Percentiles rank a stretch among this genome's conserved stretches.
phyloP scores from a whole-genome alignment of 371 early-diverging fungal species.

The Rhizomucor miehei region DNA sequence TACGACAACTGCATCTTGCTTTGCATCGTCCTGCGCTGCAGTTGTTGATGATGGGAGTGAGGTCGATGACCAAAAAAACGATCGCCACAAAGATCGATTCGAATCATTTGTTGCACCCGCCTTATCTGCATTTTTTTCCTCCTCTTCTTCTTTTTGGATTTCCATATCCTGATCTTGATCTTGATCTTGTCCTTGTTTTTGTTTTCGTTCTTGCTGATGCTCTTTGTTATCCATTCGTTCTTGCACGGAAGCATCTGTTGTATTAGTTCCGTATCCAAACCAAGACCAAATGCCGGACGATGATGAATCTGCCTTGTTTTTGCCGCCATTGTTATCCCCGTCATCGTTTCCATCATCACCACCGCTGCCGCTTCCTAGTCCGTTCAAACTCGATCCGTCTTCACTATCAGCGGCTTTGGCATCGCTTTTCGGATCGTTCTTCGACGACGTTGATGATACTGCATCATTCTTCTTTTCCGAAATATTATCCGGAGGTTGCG shows the following conservation, averaged over 20 bases:
- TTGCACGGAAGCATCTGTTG: background rate
- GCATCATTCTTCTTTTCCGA: background rate
- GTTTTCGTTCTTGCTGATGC: background rate
- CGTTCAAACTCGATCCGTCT: background rate
- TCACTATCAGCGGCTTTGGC: too few relatives aligned
- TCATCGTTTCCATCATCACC: background rate
- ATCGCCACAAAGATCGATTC: conserved; percentile 13
- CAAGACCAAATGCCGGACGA: conserved; percentile 13
- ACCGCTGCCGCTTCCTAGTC: background rate
- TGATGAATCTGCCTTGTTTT: background rate
- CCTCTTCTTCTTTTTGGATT: background rate
- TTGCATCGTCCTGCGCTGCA: background rate
- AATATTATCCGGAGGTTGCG: background rate
- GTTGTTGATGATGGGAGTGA: background rate
- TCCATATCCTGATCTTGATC: background rate
- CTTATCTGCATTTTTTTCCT: background rate
- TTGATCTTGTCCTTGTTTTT: background rate
- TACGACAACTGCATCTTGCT: background rate
- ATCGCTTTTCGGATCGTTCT: background rate
- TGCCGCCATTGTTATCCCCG: background rate
- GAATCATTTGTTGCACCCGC: too few relatives aligned
- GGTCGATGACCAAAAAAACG: conserved; percentile 9
- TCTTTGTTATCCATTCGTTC: background rate
- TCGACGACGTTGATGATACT: background rate
- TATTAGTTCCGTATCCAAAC: conserved; percentile 8